A percentile compares a stretch with the other conserved stretches of the same genome.
phyloP scores from a whole-genome alignment of 2,329 filamentous ascomycete genomes.

The Calonectria henricotiae region DNA sequence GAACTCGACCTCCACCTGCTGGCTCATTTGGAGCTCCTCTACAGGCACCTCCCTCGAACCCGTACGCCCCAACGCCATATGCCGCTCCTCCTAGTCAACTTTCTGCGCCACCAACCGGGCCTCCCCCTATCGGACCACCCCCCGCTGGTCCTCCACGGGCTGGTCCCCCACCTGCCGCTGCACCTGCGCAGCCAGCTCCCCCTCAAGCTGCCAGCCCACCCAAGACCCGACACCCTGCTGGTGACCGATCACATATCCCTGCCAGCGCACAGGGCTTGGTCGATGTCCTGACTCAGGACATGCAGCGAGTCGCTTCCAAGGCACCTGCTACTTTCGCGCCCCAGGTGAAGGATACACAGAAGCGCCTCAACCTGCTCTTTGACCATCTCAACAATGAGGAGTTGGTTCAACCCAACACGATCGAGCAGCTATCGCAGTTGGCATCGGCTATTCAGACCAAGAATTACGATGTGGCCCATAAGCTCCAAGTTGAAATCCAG shows the following conservation, averaged over 20 bases:
- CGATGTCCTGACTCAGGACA: slow-evolving; percentile 85
- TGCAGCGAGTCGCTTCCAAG: slow-evolving; percentile 89
- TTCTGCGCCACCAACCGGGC: slow-evolving; percentile 60
- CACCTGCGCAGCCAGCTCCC: slow-evolving; percentile 58
- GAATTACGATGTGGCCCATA: slow-evolving; percentile 79
- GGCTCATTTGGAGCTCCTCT: slow-evolving; percentile 65
- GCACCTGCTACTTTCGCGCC: slow-evolving; percentile 89
- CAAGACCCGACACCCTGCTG: slow-evolving; percentile 81
- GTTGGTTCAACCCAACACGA: slow-evolving; percentile 85
- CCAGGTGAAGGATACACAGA: slow-evolving; percentile 95
- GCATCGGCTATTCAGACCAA: slow-evolving; percentile 78
- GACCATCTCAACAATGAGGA: slow-evolving; percentile 98
- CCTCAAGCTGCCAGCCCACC: slow-evolving; percentile 67
- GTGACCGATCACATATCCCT: slow-evolving; percentile 93
- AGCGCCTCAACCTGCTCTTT: slow-evolving; percentile 93
- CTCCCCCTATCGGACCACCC: slow-evolving; percentile 59
- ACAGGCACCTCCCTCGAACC: slow-evolving; percentile 65
- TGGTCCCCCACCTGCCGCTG: slow-evolving; percentile 44
- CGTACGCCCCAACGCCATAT: slow-evolving; percentile 75
- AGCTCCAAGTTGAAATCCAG: slow-evolving; percentile 82
- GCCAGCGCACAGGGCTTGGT: slow-evolving; percentile 82
- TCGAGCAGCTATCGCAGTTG: slow-evolving; percentile 77
- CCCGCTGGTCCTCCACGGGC: slow-evolving; percentile 53
- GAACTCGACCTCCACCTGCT: slow-evolving; percentile 65
- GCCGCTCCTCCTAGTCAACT: slow-evolving; percentile 57